Base-by-base conservation (phyloP, 129 eudicot genomes). In the Ambrosia artemisiifolia region DNA sequence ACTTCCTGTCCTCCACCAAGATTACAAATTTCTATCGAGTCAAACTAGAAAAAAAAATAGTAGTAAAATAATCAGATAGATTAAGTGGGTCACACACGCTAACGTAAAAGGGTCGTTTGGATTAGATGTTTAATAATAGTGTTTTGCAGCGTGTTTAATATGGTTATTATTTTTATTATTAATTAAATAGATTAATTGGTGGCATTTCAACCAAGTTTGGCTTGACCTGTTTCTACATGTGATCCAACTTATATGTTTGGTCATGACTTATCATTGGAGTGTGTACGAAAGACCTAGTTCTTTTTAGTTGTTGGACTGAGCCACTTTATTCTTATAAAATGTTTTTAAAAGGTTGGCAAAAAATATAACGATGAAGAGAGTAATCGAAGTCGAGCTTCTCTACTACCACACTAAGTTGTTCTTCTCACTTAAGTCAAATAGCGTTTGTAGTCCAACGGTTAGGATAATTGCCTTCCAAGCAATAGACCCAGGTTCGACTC, bases 401-500 rank as follows among this genome's bases (percentile, higher is more conserved):
- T n/a, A n/a, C n/a, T n/a, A n/a, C n/a, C n/a, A n/a, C n/a, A n/a
- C n/a, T n/a, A n/a, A n/a, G n/a, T n/a, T n/a, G n/a, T n/a, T n/a
- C n/a, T n/a, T n/a, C n/a, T n/a, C n/a, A n/a, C n/a, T n/a, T n/a
- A n/a, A n/a, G n/a, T n/a, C 28, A 32, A 7, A 3, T 3, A 6
- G 90, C 97, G 86, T 85, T 82, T 88, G 96, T 90, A 86, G 90
- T 88, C 87, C 90, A 85, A 83, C 88, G 91, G 89, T 85, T 80
- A 85, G 90, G 89, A 88, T 91, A 84, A 88, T 91, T 91, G 97
- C 95, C 96, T 91, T 88, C 96, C 94, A 86, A 86, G 91, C 97
- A 92, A 88, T 88, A 86, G 97, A 91, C 89, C 94, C 96, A 89
- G 94, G 93, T 88, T 91, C 91, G 96, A 88, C 93, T 91, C 97